A percentile compares a stretch with the other conserved stretches of the same genome.
Conservation (phyloP, 768 basidiomycete genomes). For the Nidularia pulvinata region DNA sequence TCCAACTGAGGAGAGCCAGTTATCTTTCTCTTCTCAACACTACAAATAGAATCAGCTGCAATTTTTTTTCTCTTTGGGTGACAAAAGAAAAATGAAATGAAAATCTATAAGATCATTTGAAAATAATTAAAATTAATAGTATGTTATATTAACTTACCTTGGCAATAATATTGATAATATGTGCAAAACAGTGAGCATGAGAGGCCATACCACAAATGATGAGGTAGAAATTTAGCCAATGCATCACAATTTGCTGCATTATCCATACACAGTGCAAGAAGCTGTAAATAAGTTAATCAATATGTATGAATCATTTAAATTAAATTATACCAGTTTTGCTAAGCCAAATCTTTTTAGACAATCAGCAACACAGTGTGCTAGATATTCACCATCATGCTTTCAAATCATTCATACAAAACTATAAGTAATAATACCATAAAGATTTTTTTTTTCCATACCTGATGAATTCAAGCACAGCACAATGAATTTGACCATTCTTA, state of each 20-base stretch:
- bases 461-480: conserved; percentile 28
- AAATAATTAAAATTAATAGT: conserved; percentile 1
- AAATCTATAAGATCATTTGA: conserved; percentile 8
- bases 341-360: conserved; percentile 23
- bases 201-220: conserved; percentile 11
- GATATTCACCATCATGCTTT: conserved; percentile 21
- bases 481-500: conserved; percentile 11
- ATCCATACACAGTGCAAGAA: conserved; percentile 22
- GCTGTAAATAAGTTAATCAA: conserved; percentile 11
- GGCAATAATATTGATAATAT: conserved; percentile 28
- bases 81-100: conserved; percentile 21
- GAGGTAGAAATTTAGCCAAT: conserved; percentile 13
- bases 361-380: conserved; percentile 17
- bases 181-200: conserved; percentile 20
- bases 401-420: conserved; percentile 14
- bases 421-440: conserved; percentile 14
- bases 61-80: conserved; percentile 12
- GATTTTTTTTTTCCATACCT: conserved; percentile 10
- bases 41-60: neutral
- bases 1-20: neutral
- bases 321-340: conserved; percentile 15
- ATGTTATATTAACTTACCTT: conserved; percentile 16
- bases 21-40: neutral
- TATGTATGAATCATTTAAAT: neutral
- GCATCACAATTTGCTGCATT: conserved; percentile 22